These are phyloP conservation scores for Zychaea mexicana DNA, from an alignment of 371 early-diverging fungal genomes.

Conservation along the genomic window DNA sequence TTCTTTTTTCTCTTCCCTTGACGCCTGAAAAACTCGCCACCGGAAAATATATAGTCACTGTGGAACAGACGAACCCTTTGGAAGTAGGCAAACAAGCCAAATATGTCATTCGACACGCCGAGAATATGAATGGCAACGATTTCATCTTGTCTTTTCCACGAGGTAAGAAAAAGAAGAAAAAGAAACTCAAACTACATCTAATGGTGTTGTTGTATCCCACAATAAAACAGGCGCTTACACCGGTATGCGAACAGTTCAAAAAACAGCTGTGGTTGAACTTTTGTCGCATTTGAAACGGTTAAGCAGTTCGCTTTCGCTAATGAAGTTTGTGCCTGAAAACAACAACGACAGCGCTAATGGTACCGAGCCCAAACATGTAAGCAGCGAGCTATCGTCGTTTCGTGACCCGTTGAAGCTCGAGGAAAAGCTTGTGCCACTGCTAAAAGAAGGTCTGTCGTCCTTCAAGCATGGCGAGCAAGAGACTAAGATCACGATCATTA, in stretches of 20 bases:
- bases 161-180: conserved; percentile 34
- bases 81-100: conserved; percentile 7
- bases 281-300: conserved; percentile 53
- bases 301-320: conserved; percentile 43
- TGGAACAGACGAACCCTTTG: conserved; percentile 35
- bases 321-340: conserved; percentile 29
- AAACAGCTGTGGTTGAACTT: conserved; percentile 49
- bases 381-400: conserved; percentile 29
- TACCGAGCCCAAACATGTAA: conserved; percentile 22
- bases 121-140: conserved; percentile 21
- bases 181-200: too few relatives aligned
- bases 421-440: conserved; percentile 37
- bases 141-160: conserved; percentile 43
- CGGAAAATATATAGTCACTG: conserved; percentile 22
- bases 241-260: conserved; percentile 49
- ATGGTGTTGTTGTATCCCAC: too few relatives aligned
- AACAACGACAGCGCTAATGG: too few relatives aligned
- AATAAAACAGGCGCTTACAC: conserved; percentile 58
- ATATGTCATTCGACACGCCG: conserved; percentile 18
- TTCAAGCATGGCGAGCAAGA: conserved; percentile 44
- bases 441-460: conserved; percentile 39
- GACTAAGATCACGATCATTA: conserved; percentile 42
- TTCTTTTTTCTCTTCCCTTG: neutral
- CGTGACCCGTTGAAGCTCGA: conserved; percentile 33
- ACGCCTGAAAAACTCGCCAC: too few relatives aligned